Evolutionary conservation across 257 asterid species (phyloP), one percentile per base, ranked within the genome.

Genomic region (Nicotiana sylvestris): DNA sequence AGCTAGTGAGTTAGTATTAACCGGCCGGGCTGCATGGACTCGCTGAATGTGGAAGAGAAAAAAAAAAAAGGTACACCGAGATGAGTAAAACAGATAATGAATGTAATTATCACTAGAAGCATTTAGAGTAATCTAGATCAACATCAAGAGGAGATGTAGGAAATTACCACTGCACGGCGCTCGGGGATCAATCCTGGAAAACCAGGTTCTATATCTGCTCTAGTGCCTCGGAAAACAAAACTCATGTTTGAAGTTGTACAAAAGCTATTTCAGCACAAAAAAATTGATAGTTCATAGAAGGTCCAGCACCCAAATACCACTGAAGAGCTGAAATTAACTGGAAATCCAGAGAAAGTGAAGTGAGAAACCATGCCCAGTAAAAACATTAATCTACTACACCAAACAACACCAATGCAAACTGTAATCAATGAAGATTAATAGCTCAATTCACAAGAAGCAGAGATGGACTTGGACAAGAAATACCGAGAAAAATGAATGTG

Each of bases 121-220:
- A 25, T 11, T 58, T 56, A 35, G 25, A 15, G 60, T 4, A 66
- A 35, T 32, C 18, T 30, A 1, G 39, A 67, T 39, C 39, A 80
- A 78, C 74, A 72, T 29, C 76, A 83, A 30, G 15, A 76, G 79
- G 72, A n/a, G 67, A 33, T 78, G 84, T 16, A 64, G 49, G 84
- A 77, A 85, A 43, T 82, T 91, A 96, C 98, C 97, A 94, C 83
- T 5, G 97, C 85, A 64, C 98, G 98, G 68, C 98, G 91, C 83
- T 94, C 98, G 9, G 98, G 98, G 86, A 94, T 88, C 83, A 96
- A 85, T 72, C 95, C 98, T 35, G 95, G 92, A 81, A 93, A 93
- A 18, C 98, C 99, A 85, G 98, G 87, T 87, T 94, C 99, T 81
- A 93, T 86, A 85, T 94, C 99, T 89, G 93, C 93, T 87, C 99